Evolutionary conservation across 495 filamentous ascomycete species (phyloP).

Genomic region (Trichocladium uniseriatum): DNA sequence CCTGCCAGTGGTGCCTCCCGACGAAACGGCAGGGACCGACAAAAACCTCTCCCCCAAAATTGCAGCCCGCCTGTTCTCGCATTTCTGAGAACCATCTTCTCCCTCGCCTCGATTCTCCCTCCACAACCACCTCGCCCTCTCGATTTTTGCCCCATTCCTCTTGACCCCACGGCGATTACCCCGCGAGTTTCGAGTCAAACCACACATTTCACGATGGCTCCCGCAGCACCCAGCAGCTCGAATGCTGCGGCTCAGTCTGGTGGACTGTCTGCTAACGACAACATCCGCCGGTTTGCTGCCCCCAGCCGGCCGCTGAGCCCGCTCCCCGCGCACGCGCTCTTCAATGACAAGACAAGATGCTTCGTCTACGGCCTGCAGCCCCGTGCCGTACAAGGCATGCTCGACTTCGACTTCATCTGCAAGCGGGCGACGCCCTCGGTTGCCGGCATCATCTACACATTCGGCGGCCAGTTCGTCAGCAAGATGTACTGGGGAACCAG

Average conservation of each 20-base stretch:
- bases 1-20: constrained; percentile 7
- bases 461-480: constrained; percentile 98
- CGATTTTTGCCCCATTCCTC: not conserved
- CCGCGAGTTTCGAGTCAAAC: constrained; percentile 11
- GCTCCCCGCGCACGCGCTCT: constrained; percentile 71
- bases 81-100: constrained; percentile 7
- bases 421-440: constrained; percentile 94
- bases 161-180: constrained; percentile 5
- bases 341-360: constrained; percentile 99
- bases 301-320: constrained; percentile 89
- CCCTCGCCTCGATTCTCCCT: constrained; percentile 5
- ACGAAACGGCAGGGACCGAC: constrained; percentile 14
- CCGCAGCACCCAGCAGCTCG: constrained; percentile 33
- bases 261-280: constrained; percentile 78
- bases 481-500: constrained; percentile 99
- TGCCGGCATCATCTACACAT: constrained; percentile 99
- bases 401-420: constrained; percentile 99
- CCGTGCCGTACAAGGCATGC: constrained; percentile 97
- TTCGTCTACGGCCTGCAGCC: constrained; percentile 99
- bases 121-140: constrained; percentile 7
- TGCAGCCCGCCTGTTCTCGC: constrained; percentile 11
- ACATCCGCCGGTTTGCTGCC: constrained; percentile 91
- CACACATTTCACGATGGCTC: constrained; percentile 33
- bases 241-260: constrained; percentile 25
- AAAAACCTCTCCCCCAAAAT: constrained; percentile 21